Conservation (phyloP, 192 early-diverging fungal species). For the Linderina pennispora region DNA sequence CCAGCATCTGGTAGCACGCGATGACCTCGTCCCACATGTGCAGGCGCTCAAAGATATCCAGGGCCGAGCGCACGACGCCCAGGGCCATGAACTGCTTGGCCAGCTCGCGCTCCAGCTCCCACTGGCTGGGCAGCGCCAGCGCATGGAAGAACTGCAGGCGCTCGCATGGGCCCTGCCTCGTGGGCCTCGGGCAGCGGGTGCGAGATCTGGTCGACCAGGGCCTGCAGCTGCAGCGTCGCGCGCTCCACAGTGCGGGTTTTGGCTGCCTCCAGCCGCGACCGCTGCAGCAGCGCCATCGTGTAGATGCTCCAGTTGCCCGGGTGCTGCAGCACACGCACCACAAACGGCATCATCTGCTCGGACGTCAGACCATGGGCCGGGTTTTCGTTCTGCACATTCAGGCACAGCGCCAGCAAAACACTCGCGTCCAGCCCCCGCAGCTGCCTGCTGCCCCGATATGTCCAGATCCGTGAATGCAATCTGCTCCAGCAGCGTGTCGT, state of each 20-base stretch:
- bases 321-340: conserved; percentile 82
- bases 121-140: conserved; percentile 80
- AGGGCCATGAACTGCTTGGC: conserved; percentile 75
- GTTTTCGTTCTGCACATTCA: conserved; percentile 95
- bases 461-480: conserved; percentile 62
- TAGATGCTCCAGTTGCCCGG: conserved; percentile 98
- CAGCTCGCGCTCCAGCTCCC: conserved; percentile 94
- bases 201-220: conserved; percentile 91
- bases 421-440: conserved; percentile 81
- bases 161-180: conserved; percentile 51
- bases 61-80: conserved; percentile 83
- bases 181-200: conserved; percentile 22
- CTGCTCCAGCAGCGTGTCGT: conserved; percentile 87
- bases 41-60: conserved; percentile 92
- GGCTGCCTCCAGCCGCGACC: conserved; percentile 82
- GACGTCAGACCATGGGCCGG: conserved; percentile 87
- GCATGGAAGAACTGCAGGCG: conserved; percentile 77
- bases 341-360: conserved; percentile 96
- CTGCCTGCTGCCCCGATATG: conserved; percentile 53
- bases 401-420: conserved; percentile 79
- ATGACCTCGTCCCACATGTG: conserved; percentile 97
- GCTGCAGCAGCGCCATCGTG: conserved; percentile 88
- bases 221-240: conserved; percentile 85
- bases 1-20: conserved; percentile 78
- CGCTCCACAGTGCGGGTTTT: conserved; percentile 89